Conservation (phyloP, 164 flowering plant species). For the Dillenia suffruticosa region DNA sequence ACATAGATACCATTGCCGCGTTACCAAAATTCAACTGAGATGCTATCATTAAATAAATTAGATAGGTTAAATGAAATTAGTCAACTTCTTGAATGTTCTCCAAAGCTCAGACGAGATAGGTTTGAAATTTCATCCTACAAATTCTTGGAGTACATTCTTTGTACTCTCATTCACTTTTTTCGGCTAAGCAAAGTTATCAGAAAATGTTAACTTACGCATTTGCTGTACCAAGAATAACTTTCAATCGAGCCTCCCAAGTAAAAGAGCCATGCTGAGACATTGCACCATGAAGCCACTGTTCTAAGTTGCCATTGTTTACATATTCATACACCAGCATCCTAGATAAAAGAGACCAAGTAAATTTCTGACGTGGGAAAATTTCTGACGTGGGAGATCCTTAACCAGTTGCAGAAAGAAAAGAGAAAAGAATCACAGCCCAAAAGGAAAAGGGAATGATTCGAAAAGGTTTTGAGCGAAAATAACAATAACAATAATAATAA, state of each 20-base stretch:
- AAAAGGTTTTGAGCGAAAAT: not conserved
- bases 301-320: slow-evolving; percentile 76
- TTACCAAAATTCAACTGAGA: too few species aligned
- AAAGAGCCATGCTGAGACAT: slow-evolving; percentile 49
- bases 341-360: not conserved
- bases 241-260: slow-evolving; percentile 76
- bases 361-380: not conserved
- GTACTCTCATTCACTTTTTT: too few species aligned
- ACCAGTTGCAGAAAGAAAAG: not conserved
- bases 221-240: slow-evolving; percentile 69
- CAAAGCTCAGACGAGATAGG: too few species aligned
- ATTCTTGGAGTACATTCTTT: too few species aligned
- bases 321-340: slow-evolving; percentile 84
- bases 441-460: not conserved
- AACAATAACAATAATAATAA: not conserved
- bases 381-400: not conserved
- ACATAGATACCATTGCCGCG: too few species aligned
- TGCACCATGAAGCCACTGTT: slow-evolving; percentile 81
- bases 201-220: slow-evolving; percentile 57
- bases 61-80: too few species aligned
- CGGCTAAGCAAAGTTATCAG: not conserved
- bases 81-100: too few species aligned
- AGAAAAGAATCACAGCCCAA: not conserved
- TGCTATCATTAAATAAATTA: too few species aligned
- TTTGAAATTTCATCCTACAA: too few species aligned